phyloP scores from a whole-genome alignment of 2,329 filamentous ascomycete species.

The Aspergillus brasiliensis region DNA sequence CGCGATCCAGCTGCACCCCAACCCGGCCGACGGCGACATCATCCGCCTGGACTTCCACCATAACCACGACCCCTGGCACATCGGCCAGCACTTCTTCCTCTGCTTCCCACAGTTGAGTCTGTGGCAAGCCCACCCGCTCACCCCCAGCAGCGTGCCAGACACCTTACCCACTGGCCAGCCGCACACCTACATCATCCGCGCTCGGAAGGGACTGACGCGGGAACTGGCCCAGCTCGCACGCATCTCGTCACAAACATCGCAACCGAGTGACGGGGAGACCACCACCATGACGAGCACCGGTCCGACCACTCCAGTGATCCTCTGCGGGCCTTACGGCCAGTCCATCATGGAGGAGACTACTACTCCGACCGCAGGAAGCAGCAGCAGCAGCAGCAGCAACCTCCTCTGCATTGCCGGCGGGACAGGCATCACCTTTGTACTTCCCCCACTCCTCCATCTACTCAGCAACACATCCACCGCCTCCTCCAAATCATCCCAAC shows the following conservation, averaged over 20 bases:
- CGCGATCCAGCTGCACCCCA: constrained; percentile 57
- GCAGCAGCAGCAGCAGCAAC: too few relatives aligned
- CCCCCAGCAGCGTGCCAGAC: constrained; percentile 59
- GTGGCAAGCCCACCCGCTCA: constrained; percentile 75
- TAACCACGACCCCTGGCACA: constrained; percentile 61
- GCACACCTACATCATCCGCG: constrained; percentile 49
- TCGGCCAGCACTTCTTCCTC: constrained; percentile 73
- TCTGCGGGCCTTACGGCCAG: constrained; percentile 66
- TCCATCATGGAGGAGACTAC: constrained; percentile 46
- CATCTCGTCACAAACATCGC: background rate
- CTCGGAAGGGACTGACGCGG: constrained; percentile 45
- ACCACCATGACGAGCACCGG: background rate
- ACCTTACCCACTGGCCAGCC: constrained; percentile 23
- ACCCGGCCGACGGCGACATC: constrained; percentile 60
- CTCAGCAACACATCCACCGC: constrained; percentile 21
- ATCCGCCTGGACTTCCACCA: constrained; percentile 68
- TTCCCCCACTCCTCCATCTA: constrained; percentile 51
- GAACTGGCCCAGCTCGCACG: constrained; percentile 28
- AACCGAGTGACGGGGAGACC: constrained; percentile 27
- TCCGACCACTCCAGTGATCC: constrained; percentile 54
- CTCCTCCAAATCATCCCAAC: too few relatives aligned
- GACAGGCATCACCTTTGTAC: constrained; percentile 60
- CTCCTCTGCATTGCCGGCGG: constrained; percentile 60
- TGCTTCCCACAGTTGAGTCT: constrained; percentile 67
- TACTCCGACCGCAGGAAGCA: constrained; percentile 29